Percentiles rank a stretch among this genome's conserved stretches.
Evolutionary conservation across 2,329 filamentous ascomycete genomes (phyloP).

Genomic region (Gliomastix tumulicola): DNA sequence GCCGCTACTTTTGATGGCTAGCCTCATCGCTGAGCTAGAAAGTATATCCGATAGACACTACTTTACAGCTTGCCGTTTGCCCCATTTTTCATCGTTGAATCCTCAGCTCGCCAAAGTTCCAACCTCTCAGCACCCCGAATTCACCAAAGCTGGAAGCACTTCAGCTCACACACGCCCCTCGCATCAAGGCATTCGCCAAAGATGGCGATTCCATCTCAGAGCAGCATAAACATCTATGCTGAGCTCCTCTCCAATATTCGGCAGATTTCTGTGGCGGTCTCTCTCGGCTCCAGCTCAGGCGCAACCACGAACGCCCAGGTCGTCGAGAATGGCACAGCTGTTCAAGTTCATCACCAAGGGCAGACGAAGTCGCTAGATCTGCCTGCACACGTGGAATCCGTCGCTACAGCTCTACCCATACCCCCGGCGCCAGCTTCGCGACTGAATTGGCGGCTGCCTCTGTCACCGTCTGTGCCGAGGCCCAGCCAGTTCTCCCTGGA

Average conservation of each 20-base stretch:
- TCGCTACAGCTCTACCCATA: conserved; percentile 27
- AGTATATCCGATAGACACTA: no score
- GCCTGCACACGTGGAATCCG: conserved; percentile 25
- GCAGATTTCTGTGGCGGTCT: conserved; percentile 53
- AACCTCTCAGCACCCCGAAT: no score
- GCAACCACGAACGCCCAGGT: conserved; percentile 35
- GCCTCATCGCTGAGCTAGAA: no score
- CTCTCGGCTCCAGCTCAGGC: conserved; percentile 32
- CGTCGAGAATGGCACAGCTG: conserved; percentile 31
- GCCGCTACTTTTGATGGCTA: no score
- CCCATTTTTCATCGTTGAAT: no score
- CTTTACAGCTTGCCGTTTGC: no score
- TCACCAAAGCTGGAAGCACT: no score
- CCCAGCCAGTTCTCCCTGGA: conserved; percentile 19
- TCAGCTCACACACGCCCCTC: no score
- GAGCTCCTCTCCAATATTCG: conserved; percentile 59
- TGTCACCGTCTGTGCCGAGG: conserved; percentile 16
- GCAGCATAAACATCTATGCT: conserved; percentile 44
- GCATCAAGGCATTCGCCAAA: no score
- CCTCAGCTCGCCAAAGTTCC: no score
- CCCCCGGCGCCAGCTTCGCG: conserved; percentile 19
- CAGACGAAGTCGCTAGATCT: conserved; percentile 25
- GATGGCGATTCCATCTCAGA: conserved; percentile 1
- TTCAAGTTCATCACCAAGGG: conserved; percentile 42
- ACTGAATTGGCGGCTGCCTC: conserved; percentile 49